Conservation (phyloP, 2,329 filamentous ascomycete species). For the Chrysoporthe deuterocubensis region DNA sequence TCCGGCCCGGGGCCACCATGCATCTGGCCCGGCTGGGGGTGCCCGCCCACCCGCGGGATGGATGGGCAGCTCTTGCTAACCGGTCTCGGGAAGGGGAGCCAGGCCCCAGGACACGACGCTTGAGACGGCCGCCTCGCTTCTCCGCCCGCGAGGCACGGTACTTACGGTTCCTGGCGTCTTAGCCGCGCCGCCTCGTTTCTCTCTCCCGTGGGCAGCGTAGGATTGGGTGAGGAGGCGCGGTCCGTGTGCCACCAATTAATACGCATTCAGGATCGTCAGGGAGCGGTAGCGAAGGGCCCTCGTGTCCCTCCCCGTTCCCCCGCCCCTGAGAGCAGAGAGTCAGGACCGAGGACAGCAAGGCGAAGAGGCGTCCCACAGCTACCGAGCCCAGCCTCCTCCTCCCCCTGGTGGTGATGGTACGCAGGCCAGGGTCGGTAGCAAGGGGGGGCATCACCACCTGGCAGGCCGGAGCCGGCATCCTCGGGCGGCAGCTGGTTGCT, state of each 20-base stretch:
- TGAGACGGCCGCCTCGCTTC: background rate
- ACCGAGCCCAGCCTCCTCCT: background rate
- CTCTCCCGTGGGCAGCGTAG: background rate
- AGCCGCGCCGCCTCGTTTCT: background rate
- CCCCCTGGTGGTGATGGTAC: background rate
- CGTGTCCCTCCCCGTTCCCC: too few relatives aligned
- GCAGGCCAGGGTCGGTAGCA: background rate
- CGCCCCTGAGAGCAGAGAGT: too few relatives aligned
- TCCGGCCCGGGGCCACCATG: background rate
- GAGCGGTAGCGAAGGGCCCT: too few relatives aligned
- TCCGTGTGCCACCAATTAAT: too few relatives aligned
- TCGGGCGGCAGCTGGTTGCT: background rate
- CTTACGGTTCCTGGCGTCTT: background rate
- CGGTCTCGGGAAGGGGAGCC: background rate
- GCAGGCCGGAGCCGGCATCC: background rate
- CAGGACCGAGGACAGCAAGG: background rate
- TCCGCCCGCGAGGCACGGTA: background rate
- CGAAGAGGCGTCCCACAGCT: background rate
- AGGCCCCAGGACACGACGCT: background rate
- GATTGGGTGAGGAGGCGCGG: too few relatives aligned
- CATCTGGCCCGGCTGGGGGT: background rate
- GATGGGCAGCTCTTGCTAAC: background rate
- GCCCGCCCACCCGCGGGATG: background rate
- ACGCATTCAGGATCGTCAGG: too few relatives aligned
- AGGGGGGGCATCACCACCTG: background rate